Evolutionary conservation across 441 rosid genomes (phyloP).

Genomic region (Corymbia calophylla): DNA sequence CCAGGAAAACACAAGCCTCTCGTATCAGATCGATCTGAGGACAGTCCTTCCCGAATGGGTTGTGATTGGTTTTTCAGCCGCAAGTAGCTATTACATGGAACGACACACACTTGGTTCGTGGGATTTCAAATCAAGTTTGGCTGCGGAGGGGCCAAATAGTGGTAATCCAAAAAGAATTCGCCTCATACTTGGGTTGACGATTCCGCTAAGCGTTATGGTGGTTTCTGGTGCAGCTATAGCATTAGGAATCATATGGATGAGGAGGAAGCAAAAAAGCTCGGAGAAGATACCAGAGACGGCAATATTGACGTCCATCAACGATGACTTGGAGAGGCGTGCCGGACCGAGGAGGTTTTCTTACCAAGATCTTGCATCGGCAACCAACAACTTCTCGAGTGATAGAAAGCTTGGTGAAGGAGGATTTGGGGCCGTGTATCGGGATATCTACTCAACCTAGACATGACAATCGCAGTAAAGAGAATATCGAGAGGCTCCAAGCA

Average conservation of each 20-base stretch:
- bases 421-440: conserved; percentile 49
- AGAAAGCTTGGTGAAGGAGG: conserved; percentile 59
- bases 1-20: too few species aligned
- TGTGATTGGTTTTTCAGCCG: too few species aligned
- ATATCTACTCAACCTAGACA: conserved; percentile 15
- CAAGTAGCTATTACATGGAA: neutral
- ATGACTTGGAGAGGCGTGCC: conserved; percentile 47
- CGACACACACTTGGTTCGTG: conserved; percentile 6
- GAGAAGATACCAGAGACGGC: neutral
- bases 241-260: neutral
- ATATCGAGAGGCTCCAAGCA: conserved; percentile 33
- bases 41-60: too few species aligned
- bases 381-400: conserved; percentile 37
- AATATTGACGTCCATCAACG: conserved; percentile 25
- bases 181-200: conserved; percentile 1
- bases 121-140: neutral
- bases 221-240: neutral
- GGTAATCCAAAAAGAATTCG: neutral
- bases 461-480: conserved; percentile 37
- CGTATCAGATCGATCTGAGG: too few species aligned
- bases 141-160: neutral
- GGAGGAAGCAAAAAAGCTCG: conserved; percentile 3
- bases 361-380: conserved; percentile 38
- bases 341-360: conserved; percentile 55
- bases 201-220: conserved; percentile 10